Conservation (phyloP, 1,139 yeast genomes). For the Protomyces gravidus region DNA sequence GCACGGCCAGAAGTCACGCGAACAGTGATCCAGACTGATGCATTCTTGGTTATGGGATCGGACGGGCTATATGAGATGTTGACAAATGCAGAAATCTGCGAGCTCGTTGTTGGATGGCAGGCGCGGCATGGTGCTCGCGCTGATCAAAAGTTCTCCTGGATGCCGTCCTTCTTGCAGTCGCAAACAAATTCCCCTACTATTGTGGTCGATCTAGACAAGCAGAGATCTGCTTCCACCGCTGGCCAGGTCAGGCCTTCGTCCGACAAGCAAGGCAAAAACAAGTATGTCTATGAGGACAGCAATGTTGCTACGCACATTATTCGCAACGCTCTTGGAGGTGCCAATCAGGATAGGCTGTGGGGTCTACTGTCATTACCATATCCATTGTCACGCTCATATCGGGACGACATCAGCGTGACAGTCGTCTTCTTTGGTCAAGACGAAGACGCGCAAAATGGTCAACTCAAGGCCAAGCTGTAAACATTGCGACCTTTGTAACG, state of each 20-base stretch:
- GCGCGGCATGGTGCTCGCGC: constrained; percentile 36
- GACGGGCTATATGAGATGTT: constrained; percentile 93
- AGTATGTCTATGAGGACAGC: constrained; percentile 48
- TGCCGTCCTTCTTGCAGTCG: constrained; percentile 17
- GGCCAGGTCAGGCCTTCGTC: constrained; percentile 11
- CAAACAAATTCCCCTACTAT: not conserved
- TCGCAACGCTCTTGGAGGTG: constrained; percentile 88
- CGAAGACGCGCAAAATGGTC: constrained; percentile 13
- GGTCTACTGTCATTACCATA: constrained; percentile 90
- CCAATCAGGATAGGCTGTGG: constrained; percentile 80
- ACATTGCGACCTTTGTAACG: not conserved
- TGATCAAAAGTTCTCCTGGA: constrained; percentile 12
- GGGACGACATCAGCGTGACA: constrained; percentile 94
- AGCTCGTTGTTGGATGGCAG: constrained; percentile 91
- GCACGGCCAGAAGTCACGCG: constrained; percentile 93
- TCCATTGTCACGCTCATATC: constrained; percentile 82
- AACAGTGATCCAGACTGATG: constrained; percentile 70
- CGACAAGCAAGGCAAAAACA: constrained; percentile 11
- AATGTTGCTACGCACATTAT: constrained; percentile 91
- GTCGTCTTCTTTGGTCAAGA: constrained; percentile 79
- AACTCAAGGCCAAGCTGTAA: constrained; percentile 12
- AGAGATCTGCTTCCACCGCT: not conserved
- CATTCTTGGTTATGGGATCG: constrained; percentile 85
- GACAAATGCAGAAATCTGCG: constrained; percentile 87
- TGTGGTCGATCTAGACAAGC: constrained; percentile 1